Conservation (phyloP, 2,329 filamentous ascomycete species). For the Sphaerulina vaccinii region DNA sequence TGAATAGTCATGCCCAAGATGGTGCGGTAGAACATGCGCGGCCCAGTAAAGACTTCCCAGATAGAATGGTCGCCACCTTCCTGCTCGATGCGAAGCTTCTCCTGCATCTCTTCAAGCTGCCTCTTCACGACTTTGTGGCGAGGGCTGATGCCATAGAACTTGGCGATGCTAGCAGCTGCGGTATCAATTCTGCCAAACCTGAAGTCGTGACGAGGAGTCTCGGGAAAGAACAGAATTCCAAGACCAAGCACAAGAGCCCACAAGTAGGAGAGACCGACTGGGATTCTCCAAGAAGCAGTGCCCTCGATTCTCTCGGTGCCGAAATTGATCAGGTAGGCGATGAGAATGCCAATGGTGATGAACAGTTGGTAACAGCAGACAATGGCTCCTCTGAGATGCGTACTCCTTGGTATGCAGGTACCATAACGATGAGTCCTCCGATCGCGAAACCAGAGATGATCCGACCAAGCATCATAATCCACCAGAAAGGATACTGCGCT, state of each 20-base stretch:
- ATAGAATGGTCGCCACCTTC: constrained; percentile 47
- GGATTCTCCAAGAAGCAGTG: constrained; percentile 46
- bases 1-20: constrained; percentile 47
- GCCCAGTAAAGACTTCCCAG: constrained; percentile 51
- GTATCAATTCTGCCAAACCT: constrained; percentile 42
- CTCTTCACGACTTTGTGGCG: constrained; percentile 45
- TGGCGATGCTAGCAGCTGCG: constrained; percentile 43
- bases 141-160: constrained; percentile 47
- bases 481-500: constrained; percentile 53
- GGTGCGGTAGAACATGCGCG: constrained; percentile 49
- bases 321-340: constrained; percentile 55
- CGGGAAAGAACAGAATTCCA: constrained; percentile 47
- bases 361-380: constrained; percentile 66
- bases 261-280: constrained; percentile 46
- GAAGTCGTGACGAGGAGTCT: constrained; percentile 50
- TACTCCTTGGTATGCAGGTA: constrained; percentile 68
- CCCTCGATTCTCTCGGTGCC: constrained; percentile 52
- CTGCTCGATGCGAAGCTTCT: constrained; percentile 44
- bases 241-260: constrained; percentile 46
- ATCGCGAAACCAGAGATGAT: constrained; percentile 63
- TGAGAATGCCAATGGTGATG: constrained; percentile 64
- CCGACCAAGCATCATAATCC: constrained; percentile 62
- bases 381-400: constrained; percentile 61
- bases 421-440: constrained; percentile 60
- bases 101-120: constrained; percentile 45